A percentile compares a stretch with the other conserved stretches of the same genome.
phyloP scores from a whole-genome alignment of 2,329 filamentous ascomycete genomes.

The Colletotrichum salicis region DNA sequence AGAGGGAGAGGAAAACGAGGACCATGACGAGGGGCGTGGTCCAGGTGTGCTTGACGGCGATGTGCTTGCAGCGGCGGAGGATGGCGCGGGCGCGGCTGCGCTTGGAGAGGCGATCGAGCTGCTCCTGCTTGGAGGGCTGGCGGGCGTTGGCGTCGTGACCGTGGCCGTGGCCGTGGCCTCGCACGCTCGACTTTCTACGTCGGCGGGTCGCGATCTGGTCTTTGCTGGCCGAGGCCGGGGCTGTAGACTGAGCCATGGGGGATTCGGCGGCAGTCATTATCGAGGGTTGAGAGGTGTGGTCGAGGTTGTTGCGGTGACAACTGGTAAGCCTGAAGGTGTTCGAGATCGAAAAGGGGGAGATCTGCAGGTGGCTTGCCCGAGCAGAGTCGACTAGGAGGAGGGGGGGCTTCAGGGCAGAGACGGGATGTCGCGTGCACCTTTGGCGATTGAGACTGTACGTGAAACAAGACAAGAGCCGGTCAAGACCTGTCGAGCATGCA shows the following conservation, averaged over 20 bases:
- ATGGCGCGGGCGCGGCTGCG: constrained; percentile 31
- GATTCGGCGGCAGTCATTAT: constrained; percentile 32
- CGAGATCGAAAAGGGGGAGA: neutral
- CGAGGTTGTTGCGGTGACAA: neutral
- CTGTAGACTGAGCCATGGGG: constrained; percentile 17
- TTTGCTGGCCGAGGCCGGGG: constrained; percentile 13
- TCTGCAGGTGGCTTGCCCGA: neutral
- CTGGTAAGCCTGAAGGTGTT: neutral
- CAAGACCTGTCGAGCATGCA: constrained; percentile 8
- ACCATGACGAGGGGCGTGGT: constrained; percentile 66
- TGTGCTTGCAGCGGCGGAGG: constrained; percentile 34
- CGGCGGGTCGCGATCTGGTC: constrained; percentile 31
- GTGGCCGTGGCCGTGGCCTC: constrained; percentile 23
- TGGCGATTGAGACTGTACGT: neutral
- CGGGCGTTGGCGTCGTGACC: neutral
- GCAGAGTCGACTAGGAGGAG: neutral
- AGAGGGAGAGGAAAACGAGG: constrained; percentile 63
- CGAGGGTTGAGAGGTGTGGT: neutral
- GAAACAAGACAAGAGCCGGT: constrained; percentile 10
- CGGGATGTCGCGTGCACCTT: neutral
- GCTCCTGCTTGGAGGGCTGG: constrained; percentile 25
- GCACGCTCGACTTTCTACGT: constrained; percentile 33
- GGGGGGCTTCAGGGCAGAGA: neutral
- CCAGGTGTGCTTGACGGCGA: constrained; percentile 42
- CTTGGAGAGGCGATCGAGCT: constrained; percentile 31